Evolutionary conservation across 495 filamentous ascomycete genomes (phyloP), one percentile per base, ranked within the genome.

Genomic region (Penicillium alfredii): DNA sequence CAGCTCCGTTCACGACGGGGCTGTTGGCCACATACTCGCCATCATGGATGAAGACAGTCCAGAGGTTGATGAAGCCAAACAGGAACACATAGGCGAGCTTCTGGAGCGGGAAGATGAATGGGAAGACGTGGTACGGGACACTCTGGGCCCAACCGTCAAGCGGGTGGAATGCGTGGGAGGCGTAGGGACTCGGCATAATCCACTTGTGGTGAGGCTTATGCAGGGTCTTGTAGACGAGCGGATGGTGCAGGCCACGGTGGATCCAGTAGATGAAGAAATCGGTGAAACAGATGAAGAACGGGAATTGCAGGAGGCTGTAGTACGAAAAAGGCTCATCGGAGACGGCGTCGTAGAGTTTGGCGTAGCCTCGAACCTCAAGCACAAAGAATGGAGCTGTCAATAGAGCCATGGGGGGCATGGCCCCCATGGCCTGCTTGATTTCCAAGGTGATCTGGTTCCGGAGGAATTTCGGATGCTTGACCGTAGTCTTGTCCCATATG

Each of bases 161-260:
- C 1, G 90, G 92, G 69, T 97, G 89, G 75, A 97, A 96, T 34
- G 90, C 90, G 66, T 94, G 82, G 34, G 79, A 82, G 8, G 90
- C 92, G 58, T 74, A 96, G 8, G 90, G 90, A 5, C 88, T 94
- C 4, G 92, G 92, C 87, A 96, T 93, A 65, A 97, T 95, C 92
- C 90, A 96, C 68, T 94, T 95, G 79, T 97, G 90, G 69, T 97
- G 92, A 33, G 86, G 82, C 73, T 97, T 97, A 74, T 97, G 90
- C 13, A 97, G 75, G 30, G 64, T 68, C 69, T 86, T 90, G 77
- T 96, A 97, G 32, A 95, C 58, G 31, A 62, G 47, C 4, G 86
- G 84, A 60, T 88, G 82, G 66, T 97, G 90, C 44, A 94, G 71
- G 30, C 78, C 84, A 33, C 92, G 84, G 67, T 96, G 90, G 52